Evolutionary conservation across 306 rosid species (phyloP), one percentile per base, ranked within the genome.

Genomic region (Sophora flavescens): DNA sequence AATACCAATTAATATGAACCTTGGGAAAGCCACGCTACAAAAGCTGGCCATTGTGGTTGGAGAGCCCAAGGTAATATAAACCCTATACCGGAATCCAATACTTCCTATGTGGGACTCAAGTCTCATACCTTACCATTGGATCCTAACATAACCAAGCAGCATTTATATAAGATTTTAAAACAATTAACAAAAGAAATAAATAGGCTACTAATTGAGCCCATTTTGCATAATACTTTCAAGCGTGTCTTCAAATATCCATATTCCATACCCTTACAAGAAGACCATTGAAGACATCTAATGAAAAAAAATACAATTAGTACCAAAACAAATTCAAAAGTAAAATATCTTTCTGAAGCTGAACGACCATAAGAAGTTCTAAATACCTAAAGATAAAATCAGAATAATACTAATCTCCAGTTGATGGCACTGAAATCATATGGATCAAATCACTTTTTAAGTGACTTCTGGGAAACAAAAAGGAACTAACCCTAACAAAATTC

Each of bases 401-500:
- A 42, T 16, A 26, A 50, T 41, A 61, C 15, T 14, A 48, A 36
- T 61, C 72, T 62, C 15, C n/a, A 50, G 32, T 63, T 51, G 35
- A 78, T 77, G 36, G 58, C 28, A 3, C 44, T 64, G 62, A 68
- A 72, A 47, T 48, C 33, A 57, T 8, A 80, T 58, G 48, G 38
- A 42, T 68, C 36, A 72, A 9, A 70, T 35, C 50, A 16, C 44
- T 69, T 69, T 51, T 33, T 28, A 69, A 57, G 45, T 72, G 63
- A 51, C 59, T 64, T 56, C 28, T 14, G 15, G 26, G 36, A 32
- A 72, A 64, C 50, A 54, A 63, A 65, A 39, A 2, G 35, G n/a
- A 35, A 48, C 5, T 28, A 48, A 59, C 22, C 44, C 36, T 14
- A 80, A 51, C 6, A 12, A 22, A 75, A 65, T 45, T 51, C 36